Evolutionary conservation across 352 stramenopile species (phyloP).

Genomic region (Phytophthora pini): DNA sequence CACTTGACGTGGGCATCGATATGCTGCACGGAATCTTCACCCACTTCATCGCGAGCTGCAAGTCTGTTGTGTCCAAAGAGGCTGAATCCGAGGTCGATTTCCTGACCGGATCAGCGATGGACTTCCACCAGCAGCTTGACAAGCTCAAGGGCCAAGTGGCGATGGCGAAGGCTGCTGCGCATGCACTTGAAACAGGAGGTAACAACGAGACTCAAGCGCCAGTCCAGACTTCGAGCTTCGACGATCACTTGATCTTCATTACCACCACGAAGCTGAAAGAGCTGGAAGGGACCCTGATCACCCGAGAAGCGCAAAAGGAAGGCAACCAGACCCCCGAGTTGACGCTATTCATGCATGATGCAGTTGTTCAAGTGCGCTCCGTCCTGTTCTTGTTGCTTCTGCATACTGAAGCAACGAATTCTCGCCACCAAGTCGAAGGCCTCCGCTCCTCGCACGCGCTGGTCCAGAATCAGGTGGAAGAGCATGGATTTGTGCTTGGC

Average conservation of each 20-base stretch:
- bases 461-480: constrained; percentile 42
- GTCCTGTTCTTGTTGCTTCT: constrained; percentile 61
- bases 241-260: constrained; percentile 46
- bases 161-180: constrained; percentile 31
- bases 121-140: constrained; percentile 54
- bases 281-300: constrained; percentile 32
- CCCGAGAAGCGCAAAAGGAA: constrained; percentile 26
- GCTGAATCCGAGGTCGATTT: constrained; percentile 25
- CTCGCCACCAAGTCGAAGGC: constrained; percentile 39
- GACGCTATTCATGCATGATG: constrained; percentile 43
- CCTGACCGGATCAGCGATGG: constrained; percentile 39
- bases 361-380: constrained; percentile 67
- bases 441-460: constrained; percentile 39
- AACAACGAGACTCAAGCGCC: constrained; percentile 13
- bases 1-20: constrained; percentile 48
- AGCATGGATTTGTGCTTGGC: constrained; percentile 55
- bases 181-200: constrained; percentile 10
- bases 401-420: constrained; percentile 47
- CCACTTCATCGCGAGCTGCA: constrained; percentile 41
- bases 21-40: constrained; percentile 49
- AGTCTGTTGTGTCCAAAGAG: constrained; percentile 21
- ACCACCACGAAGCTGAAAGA: constrained; percentile 44
- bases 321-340: constrained; percentile 31
- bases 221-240: constrained; percentile 41
- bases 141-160: constrained; percentile 62